These are phyloP conservation scores for Amanita brunnescens DNA, from an alignment of 768 basidiomycete genomes.

Conservation along the genomic window DNA sequence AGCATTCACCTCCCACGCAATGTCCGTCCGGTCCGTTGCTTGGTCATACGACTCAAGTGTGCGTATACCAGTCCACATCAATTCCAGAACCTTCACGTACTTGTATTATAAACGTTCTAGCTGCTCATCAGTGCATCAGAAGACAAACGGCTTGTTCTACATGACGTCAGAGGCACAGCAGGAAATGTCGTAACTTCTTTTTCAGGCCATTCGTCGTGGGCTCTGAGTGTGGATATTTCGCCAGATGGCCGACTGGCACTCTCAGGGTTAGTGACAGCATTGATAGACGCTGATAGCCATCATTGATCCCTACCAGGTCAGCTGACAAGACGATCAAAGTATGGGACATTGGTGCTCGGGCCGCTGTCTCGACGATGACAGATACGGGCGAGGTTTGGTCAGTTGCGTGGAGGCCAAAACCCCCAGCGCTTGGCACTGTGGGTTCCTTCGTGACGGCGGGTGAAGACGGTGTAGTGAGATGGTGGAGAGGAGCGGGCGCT, in stretches of 20 bases:
- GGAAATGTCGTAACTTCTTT: slow-evolving; percentile 82
- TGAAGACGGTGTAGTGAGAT: slow-evolving; percentile 64
- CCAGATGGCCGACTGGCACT: slow-evolving; percentile 51
- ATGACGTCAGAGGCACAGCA: slow-evolving; percentile 75
- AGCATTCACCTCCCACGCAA: slow-evolving; percentile 83
- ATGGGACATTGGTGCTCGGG: slow-evolving; percentile 74
- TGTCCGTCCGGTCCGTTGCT: slow-evolving; percentile 77
- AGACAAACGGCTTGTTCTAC: slow-evolving; percentile 83
- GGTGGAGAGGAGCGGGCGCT: slow-evolving; percentile 69
- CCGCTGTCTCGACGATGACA: slow-evolving; percentile 68
- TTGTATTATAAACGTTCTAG: slow-evolving; percentile 28
- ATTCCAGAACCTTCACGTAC: neutral
- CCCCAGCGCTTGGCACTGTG: slow-evolving; percentile 42
- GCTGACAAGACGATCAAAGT: slow-evolving; percentile 82
- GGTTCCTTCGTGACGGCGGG: slow-evolving; percentile 70
- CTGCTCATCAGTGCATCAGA: slow-evolving; percentile 86
- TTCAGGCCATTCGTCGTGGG: slow-evolving; percentile 88
- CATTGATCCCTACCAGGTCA: slow-evolving; percentile 37
- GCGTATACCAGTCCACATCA: slow-evolving; percentile 19
- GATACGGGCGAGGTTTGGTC: slow-evolving; percentile 81
- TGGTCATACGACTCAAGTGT: slow-evolving; percentile 91
- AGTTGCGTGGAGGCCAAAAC: slow-evolving; percentile 69
- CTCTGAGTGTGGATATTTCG: slow-evolving; percentile 73
- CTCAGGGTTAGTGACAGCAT: slow-evolving; percentile 24
- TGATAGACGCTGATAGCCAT: slow-evolving; percentile 3